phyloP scores from a whole-genome alignment of 176 grass and related monocot genomes.

The Elymus sibiricus region DNA sequence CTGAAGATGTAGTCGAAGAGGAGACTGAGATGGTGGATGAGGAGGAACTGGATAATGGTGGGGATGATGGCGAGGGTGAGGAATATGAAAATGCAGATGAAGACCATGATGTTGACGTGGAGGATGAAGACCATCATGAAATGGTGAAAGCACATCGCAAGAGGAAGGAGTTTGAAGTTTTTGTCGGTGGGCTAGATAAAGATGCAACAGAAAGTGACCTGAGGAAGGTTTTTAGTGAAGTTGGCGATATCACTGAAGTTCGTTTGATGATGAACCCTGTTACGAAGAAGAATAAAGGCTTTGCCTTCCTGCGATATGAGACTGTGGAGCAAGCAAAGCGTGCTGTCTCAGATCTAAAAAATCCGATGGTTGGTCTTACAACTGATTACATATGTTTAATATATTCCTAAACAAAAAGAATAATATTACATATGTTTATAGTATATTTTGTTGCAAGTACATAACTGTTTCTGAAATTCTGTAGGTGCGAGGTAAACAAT shows the following conservation, averaged over 20 bases:
- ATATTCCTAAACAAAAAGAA: not conserved
- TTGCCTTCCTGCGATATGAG: constrained; percentile 85
- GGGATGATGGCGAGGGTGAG: constrained; percentile 61
- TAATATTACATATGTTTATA: not conserved
- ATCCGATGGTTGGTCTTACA: constrained; percentile 59
- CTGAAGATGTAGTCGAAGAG: constrained; percentile 67
- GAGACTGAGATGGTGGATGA: constrained; percentile 64
- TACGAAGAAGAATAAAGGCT: constrained; percentile 97
- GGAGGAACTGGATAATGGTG: constrained; percentile 66
- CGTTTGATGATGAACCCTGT: constrained; percentile 82
- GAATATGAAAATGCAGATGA: constrained; percentile 56
- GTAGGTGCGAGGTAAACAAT: constrained; percentile 84
- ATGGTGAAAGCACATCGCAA: constrained; percentile 70
- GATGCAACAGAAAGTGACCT: constrained; percentile 83
- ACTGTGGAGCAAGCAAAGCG: constrained; percentile 86
- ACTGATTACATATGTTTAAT: not conserved
- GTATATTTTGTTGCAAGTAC: not conserved
- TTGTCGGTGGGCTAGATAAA: constrained; percentile 94
- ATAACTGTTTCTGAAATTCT: constrained; percentile 26
- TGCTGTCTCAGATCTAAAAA: constrained; percentile 70
- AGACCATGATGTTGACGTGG: constrained; percentile 50
- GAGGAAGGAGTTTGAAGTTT: constrained; percentile 89
- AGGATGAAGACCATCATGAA: constrained; percentile 69
- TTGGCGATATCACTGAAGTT: constrained; percentile 81
- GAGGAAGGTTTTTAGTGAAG: constrained; percentile 77